Conservation (phyloP, 768 basidiomycete species). For the Amanita phalloides region DNA sequence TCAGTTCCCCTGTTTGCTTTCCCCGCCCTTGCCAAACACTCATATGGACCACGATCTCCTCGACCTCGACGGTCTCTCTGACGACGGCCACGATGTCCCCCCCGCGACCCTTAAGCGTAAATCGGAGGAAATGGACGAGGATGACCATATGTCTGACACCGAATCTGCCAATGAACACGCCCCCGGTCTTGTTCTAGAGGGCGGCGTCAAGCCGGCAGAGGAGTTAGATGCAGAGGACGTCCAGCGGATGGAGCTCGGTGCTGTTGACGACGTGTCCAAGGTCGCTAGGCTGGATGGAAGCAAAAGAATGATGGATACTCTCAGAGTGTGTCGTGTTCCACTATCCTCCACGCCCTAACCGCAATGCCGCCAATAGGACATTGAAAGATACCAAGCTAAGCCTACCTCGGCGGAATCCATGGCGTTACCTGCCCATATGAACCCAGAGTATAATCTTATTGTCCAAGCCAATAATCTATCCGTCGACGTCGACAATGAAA, state of each 20-base stretch:
- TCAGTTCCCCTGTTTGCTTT: not conserved
- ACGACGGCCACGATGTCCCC: conserved; percentile 35
- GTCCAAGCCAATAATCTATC: conserved; percentile 97
- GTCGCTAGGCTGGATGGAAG: conserved; percentile 86
- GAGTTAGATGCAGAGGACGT: conserved; percentile 93
- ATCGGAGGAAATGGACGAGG: conserved; percentile 33
- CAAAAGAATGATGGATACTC: conserved; percentile 78
- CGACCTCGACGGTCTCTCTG: conserved; percentile 82
- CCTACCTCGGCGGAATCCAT: conserved; percentile 76
- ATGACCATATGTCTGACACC: conserved; percentile 48
- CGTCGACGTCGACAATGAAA: conserved; percentile 97
- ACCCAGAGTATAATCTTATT: conserved; percentile 93
- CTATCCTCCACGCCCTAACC: not conserved
- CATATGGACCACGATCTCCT: conserved; percentile 73
- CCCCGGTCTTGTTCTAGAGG: conserved; percentile 63
- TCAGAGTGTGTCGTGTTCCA: conserved; percentile 41
- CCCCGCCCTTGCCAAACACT: not conserved
- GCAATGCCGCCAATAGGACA: conserved; percentile 45
- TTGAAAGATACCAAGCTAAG: conserved; percentile 73
- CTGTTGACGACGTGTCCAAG: conserved; percentile 75
- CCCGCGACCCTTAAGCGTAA: conserved; percentile 51
- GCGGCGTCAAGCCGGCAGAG: conserved; percentile 88
- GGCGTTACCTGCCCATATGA: conserved; percentile 72
- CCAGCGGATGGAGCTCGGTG: conserved; percentile 84
- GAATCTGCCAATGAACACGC: conserved; percentile 35